Evolutionary conservation across 2,329 filamentous ascomycete species (phyloP).

Genomic region (Nemania abortiva): DNA sequence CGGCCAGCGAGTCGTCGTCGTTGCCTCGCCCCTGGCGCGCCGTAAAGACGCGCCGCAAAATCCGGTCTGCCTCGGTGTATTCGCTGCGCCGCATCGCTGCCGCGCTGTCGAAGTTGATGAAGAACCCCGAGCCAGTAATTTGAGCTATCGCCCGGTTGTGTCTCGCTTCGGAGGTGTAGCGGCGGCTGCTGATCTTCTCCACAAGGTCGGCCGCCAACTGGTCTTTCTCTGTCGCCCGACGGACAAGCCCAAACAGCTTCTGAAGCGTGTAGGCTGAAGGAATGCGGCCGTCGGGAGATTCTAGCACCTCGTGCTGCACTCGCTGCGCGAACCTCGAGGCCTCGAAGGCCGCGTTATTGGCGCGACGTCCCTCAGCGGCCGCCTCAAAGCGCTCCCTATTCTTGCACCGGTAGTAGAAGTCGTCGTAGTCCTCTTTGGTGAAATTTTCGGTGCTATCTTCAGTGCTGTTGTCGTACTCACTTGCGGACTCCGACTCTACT

Average conservation of each 20-base stretch:
- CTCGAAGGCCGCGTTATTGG: too few species aligned
- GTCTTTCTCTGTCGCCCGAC: too few species aligned
- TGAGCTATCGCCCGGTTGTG: neutral
- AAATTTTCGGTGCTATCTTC: too few species aligned
- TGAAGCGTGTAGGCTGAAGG: slow-evolving; percentile 22
- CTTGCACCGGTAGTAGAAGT: neutral
- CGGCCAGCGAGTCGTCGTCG: too few species aligned
- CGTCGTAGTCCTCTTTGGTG: too few species aligned
- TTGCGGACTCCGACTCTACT: too few species aligned
- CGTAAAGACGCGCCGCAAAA: neutral
- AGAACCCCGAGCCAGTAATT: neutral
- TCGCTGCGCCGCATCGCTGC: neutral
- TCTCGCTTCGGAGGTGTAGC: neutral
- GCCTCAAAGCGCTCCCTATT: neutral
- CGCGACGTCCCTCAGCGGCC: too few species aligned
- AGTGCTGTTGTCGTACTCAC: too few species aligned
- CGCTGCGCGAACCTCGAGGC: neutral
- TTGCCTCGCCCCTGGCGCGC: too few species aligned
- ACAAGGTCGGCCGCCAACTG: too few species aligned
- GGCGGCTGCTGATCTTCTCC: neutral
- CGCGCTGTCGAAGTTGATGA: neutral
- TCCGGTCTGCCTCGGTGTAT: neutral
- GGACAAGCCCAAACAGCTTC: neutral
- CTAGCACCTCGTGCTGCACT: slow-evolving; percentile 2
- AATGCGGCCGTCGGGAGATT: neutral